Evolutionary conservation across 768 basidiomycete genomes (phyloP).

Genomic region (Asterophora parasitica): DNA sequence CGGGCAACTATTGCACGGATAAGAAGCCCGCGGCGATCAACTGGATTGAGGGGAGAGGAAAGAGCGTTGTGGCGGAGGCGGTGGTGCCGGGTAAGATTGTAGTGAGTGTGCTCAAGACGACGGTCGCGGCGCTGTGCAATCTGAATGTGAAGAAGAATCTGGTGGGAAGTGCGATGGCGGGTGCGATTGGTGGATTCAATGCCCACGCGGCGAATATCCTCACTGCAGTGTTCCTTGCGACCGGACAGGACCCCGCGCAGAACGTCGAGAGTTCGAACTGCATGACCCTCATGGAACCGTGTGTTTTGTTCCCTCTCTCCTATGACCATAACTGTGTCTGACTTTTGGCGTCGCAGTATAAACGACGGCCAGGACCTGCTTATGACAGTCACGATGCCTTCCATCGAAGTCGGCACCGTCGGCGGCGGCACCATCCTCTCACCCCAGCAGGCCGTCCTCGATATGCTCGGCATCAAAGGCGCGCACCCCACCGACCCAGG

Average conservation of each 20-base stretch:
- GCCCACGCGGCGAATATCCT: slow-evolving; percentile 98
- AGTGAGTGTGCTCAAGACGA: slow-evolving; percentile 91
- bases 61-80: slow-evolving; percentile 96
- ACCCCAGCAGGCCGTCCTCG: slow-evolving; percentile 86
- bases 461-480: slow-evolving; percentile 90
- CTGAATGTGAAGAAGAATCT: slow-evolving; percentile 97
- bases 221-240: slow-evolving; percentile 92
- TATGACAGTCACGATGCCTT: slow-evolving; percentile 97
- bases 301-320: slow-evolving; percentile 34
- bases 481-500: slow-evolving; percentile 86
- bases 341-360: slow-evolving; percentile 40
- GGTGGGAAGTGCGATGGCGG: slow-evolving; percentile 97
- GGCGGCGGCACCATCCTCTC: slow-evolving; percentile 93
- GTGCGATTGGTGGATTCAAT: slow-evolving; percentile 96
- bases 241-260: slow-evolving; percentile 98
- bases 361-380: slow-evolving; percentile 89
- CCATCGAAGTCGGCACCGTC: slow-evolving; percentile 96
- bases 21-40: slow-evolving; percentile 99
- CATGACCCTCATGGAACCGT: slow-evolving; percentile 99
- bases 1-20: slow-evolving; percentile 98
- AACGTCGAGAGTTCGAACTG: slow-evolving; percentile 98
- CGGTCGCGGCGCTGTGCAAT: slow-evolving; percentile 82
- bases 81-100: slow-evolving; percentile 87
- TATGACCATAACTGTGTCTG: no score
- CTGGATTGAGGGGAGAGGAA: slow-evolving; percentile 99